Percentiles rank a stretch among this genome's conserved stretches.
phyloP scores from a whole-genome alignment of 1,284 basidiomycete species.

The Fereydounia khargensis region DNA sequence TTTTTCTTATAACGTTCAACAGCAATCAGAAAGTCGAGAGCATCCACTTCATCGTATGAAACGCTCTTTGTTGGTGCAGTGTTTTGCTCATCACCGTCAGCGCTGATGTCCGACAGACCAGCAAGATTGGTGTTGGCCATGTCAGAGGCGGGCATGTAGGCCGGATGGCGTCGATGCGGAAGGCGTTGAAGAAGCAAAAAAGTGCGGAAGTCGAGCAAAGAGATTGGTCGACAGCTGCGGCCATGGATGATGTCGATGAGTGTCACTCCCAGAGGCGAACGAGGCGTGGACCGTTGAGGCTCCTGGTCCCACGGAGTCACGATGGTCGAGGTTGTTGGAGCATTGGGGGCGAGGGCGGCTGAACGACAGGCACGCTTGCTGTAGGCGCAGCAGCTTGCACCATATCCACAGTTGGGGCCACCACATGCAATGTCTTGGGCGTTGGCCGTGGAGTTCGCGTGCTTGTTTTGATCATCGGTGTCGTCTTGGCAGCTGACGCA shows the following conservation, averaged over 20 bases:
- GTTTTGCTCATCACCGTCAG: conserved; percentile 3
- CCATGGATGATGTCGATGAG: conserved; percentile 40
- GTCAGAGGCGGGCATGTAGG: conserved; percentile 27
- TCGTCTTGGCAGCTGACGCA: conserved; percentile 17
- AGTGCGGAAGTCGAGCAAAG: conserved; percentile 18
- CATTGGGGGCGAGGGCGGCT: too few relatives aligned
- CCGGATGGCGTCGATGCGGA: conserved; percentile 9
- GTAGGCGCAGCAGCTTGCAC: conserved; percentile 30
- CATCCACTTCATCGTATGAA: conserved; percentile 35
- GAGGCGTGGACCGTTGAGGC: too few relatives aligned
- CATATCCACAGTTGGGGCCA: conserved; percentile 26
- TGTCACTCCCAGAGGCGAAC: conserved; percentile 21
- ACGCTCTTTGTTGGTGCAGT: conserved; percentile 2
- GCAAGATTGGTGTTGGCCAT: conserved; percentile 6
- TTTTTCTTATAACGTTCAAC: conserved; percentile 33
- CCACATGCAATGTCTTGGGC: conserved; percentile 16
- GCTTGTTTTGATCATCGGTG: conserved; percentile 1
- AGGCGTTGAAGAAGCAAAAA: conserved; percentile 25
- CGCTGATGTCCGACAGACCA: too few relatives aligned
- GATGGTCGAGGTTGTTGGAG: too few relatives aligned
- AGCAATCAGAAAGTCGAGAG: conserved; percentile 38
- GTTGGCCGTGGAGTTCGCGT: too few relatives aligned
- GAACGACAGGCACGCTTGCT: conserved; percentile 24
- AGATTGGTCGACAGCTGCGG: conserved; percentile 40
- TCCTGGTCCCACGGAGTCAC: too few relatives aligned